A percentile compares a stretch with the other conserved stretches of the same genome.
Evolutionary conservation across 768 basidiomycete genomes (phyloP).

Genomic region (Macrolepiota albuminosa): DNA sequence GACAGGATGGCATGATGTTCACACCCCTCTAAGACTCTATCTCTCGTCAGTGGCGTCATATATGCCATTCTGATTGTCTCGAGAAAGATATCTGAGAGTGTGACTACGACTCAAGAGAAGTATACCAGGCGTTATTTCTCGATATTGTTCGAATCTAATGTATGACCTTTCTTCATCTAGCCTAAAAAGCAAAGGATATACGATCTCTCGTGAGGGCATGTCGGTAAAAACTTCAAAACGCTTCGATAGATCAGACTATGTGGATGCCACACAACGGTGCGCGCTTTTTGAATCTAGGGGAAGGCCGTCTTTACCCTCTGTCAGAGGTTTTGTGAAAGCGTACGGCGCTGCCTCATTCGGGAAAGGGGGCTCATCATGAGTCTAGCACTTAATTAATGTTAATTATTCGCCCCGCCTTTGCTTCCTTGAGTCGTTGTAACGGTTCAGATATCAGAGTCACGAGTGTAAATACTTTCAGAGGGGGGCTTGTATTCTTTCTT

Average conservation of each 20-base stretch:
- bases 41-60: slow-evolving; percentile 41
- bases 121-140: slow-evolving; percentile 21
- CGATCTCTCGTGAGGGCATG: slow-evolving; percentile 56
- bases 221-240: slow-evolving; percentile 59
- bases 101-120: slow-evolving; percentile 52
- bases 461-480: neutral
- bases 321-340: slow-evolving; percentile 51
- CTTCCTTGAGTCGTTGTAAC: too few species aligned
- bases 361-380: slow-evolving; percentile 12
- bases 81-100: slow-evolving; percentile 33
- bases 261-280: slow-evolving; percentile 73
- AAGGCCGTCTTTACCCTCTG: neutral
- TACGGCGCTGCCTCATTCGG: slow-evolving; percentile 42
- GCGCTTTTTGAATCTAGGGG: slow-evolving; percentile 7
- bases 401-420: too few species aligned
- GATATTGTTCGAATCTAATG: neutral
- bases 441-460: too few species aligned
- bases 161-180: neutral
- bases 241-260: slow-evolving; percentile 58
- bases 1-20: neutral
- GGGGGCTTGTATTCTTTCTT: neutral
- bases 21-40: slow-evolving; percentile 35
- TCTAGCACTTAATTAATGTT: neutral
- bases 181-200: slow-evolving; percentile 50
- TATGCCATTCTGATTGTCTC: slow-evolving; percentile 35